Base-by-base conservation (phyloP, 768 basidiomycete species). In the Sporobolomyces pararoseus region DNA sequence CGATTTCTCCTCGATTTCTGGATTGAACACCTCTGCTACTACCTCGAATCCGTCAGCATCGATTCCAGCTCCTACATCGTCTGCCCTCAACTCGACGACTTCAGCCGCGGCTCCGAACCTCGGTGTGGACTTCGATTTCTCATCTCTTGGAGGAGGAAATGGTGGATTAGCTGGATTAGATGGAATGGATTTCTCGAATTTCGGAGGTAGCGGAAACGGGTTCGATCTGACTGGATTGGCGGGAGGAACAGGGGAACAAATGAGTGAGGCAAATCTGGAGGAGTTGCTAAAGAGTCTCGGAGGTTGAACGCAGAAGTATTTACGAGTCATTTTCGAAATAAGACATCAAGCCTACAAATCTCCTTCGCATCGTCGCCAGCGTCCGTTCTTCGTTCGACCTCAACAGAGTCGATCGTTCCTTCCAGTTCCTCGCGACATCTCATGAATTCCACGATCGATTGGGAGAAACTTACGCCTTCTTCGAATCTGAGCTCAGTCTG, bases 221-320 rank as follows among this genome's bases (percentile, higher is more conserved):
- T 50, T 63, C 27, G 44, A 63, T 50, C 35, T 57, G 67, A 29
- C 34, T 23, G 17, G 4, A 16, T 5, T 17, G 17, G 35, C 10
- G 23, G 35, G 34, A 14, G 23, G 13, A 25, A 34, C 23, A 17
- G 64, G 32, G 7, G 59, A 44, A 27, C 25, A 35, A 7, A 42
- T 39, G 34, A 58, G 37, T 2, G 58, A 37, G 17, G 51, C 31
- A 31, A 14, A 60, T 5, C 23, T 67, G 6, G 50, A 67, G 16
- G 66, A 51, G 39, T 27, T 67, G 58, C 27, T 67, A 10, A 54
- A 53, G 65, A 52, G 27, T 29, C 29, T 39, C 35, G 51, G 62
- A n/a, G 53, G 53, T 9, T 54, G 53, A 54, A 7, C 46, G 46
- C 16, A 42, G 39, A 42, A n/a, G n/a, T n/a, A n/a, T n/a, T n/a